These are phyloP conservation scores for Hygrocybe punicea DNA, from an alignment of 768 basidiomycete species.

Conservation along the genomic window DNA sequence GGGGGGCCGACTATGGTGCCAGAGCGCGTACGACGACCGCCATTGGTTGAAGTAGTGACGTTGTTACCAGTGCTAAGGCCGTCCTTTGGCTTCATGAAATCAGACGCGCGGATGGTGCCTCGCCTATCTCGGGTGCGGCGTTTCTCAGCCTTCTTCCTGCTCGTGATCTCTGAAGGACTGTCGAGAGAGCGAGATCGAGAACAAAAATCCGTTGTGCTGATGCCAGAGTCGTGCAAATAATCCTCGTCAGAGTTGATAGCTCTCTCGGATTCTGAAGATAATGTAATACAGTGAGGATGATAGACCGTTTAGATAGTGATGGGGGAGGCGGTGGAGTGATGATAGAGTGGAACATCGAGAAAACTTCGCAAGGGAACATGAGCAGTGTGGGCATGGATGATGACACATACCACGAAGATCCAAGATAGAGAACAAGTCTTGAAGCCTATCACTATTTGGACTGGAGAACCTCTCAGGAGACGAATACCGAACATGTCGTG, in stretches of 20 bases:
- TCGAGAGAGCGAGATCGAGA: constrained; percentile 22
- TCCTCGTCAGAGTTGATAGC: background rate
- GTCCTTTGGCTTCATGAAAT: constrained; percentile 26
- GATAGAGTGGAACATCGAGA: background rate
- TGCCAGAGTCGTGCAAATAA: constrained; percentile 4
- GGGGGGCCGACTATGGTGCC: constrained; percentile 34
- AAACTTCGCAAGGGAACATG: background rate
- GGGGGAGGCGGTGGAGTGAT: background rate
- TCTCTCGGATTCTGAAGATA: background rate
- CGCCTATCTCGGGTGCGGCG: constrained; percentile 36
- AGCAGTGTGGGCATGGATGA: background rate
- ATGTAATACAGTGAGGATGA: background rate
- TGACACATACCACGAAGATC: constrained; percentile 3
- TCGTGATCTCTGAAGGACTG: constrained; percentile 2
- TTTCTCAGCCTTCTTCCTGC: constrained; percentile 9
- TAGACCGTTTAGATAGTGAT: no score
- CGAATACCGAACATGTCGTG: background rate
- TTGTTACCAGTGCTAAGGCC: constrained; percentile 3
- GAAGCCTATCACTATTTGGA: background rate
- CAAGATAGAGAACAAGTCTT: background rate
- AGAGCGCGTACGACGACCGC: constrained; percentile 27
- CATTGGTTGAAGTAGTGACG: constrained; percentile 2
- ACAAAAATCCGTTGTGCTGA: background rate
- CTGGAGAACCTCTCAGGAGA: background rate
- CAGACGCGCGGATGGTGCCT: constrained; percentile 52